These are phyloP conservation scores for Talaromyces sp. DNA, from an alignment of 2,329 filamentous ascomycete genomes.

Conservation along the genomic window DNA sequence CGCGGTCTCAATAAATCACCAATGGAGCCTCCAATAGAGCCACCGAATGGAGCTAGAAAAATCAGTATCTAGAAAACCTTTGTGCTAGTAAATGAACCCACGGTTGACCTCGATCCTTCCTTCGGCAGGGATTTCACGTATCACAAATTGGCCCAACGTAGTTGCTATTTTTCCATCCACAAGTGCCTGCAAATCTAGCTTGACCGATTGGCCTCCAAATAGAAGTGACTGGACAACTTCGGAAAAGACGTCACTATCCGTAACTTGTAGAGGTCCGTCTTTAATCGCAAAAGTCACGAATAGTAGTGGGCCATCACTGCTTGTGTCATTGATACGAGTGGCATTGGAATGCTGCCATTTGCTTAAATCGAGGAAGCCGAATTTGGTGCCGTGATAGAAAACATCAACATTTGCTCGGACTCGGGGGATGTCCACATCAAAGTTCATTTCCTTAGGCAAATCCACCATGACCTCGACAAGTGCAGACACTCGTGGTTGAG, in stretches of 20 bases:
- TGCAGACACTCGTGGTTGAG: conserved; percentile 76
- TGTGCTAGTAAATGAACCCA: conserved; percentile 55
- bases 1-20: conserved; percentile 54
- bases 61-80: conserved; percentile 4
- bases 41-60: conserved; percentile 54
- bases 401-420: conserved; percentile 77
- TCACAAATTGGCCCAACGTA: conserved; percentile 70
- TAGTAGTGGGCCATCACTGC: conserved; percentile 58
- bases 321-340: conserved; percentile 56
- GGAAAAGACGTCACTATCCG: conserved; percentile 71
- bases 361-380: conserved; percentile 73
- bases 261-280: conserved; percentile 77
- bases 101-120: conserved; percentile 88
- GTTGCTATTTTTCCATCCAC: conserved; percentile 82
- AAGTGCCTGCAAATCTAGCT: conserved; percentile 68
- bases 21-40: conserved; percentile 45
- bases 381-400: conserved; percentile 69
- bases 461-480: conserved; percentile 73
- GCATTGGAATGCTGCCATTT: conserved; percentile 85
- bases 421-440: conserved; percentile 71
- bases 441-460: conserved; percentile 81
- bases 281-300: conserved; percentile 71
- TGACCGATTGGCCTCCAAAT: conserved; percentile 66
- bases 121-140: conserved; percentile 78
- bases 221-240: conserved; percentile 76